Evolutionary conservation across 2,329 filamentous ascomycete species (phyloP).

Genomic region (Claviceps lovelessii): DNA sequence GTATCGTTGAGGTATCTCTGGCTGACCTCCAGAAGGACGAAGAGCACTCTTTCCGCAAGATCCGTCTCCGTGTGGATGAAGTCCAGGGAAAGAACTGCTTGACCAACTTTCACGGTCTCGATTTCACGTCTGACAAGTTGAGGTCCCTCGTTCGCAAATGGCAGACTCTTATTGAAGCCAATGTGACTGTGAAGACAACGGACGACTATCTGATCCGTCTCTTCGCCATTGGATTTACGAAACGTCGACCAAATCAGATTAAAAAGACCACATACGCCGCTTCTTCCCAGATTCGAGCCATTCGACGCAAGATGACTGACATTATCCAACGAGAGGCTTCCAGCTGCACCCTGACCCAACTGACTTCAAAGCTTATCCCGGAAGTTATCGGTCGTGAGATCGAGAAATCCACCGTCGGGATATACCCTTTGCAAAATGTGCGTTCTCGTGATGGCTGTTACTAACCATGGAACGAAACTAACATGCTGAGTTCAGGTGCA

Average conservation of each 20-base stretch:
- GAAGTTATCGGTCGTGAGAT: conserved; percentile 99
- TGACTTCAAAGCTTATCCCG: conserved; percentile 96
- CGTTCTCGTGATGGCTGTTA: conserved; percentile 18
- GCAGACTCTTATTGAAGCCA: conserved; percentile 98
- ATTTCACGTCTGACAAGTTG: conserved; percentile 99
- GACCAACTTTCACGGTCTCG: conserved; percentile 99
- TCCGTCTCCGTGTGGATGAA: conserved; percentile 97
- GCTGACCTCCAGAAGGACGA: conserved; percentile 99
- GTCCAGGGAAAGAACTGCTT: conserved; percentile 99
- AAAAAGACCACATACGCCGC: conserved; percentile 99
- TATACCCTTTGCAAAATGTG: conserved; percentile 99
- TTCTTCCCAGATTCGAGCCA: conserved; percentile 91
- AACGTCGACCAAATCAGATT: conserved; percentile 98
- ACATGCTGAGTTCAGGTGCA: conserved; percentile 54
- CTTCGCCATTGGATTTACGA: conserved; percentile 98
- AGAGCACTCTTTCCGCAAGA: conserved; percentile 98
- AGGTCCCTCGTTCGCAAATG: conserved; percentile 98
- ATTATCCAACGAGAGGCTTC: conserved; percentile 95
- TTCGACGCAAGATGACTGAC: conserved; percentile 99
- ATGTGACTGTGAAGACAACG: conserved; percentile 98
- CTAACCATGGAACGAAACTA: not conserved
- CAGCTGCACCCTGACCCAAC: conserved; percentile 86
- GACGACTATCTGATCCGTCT: conserved; percentile 99
- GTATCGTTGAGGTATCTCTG: conserved; percentile 96
- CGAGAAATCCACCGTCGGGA: conserved; percentile 98